phyloP scores from a whole-genome alignment of 1,284 basidiomycete species.

The Ceratobasidium sp. region DNA sequence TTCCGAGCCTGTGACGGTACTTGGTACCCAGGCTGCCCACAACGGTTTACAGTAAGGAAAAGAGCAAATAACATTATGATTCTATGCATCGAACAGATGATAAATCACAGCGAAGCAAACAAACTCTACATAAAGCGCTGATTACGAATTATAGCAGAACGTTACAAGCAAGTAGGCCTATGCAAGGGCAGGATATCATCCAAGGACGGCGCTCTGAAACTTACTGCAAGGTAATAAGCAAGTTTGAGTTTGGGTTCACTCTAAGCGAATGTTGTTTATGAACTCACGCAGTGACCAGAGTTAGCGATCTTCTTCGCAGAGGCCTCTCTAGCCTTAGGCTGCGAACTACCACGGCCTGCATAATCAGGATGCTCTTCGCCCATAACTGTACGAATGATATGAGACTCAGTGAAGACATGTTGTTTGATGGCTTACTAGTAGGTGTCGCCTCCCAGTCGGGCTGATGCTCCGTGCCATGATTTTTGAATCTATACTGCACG shows the following conservation, averaged over 20 bases:
- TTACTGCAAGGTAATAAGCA: neutral
- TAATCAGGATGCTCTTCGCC: constrained; percentile 19
- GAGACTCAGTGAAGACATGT: too few species aligned
- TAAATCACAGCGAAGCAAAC: too few species aligned
- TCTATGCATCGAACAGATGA: too few species aligned
- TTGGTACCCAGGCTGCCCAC: too few species aligned
- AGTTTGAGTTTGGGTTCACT: neutral
- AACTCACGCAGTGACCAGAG: constrained; percentile 40
- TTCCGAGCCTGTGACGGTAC: too few species aligned
- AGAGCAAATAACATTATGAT: too few species aligned
- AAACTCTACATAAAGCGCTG: too few species aligned
- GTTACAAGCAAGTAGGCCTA: too few species aligned
- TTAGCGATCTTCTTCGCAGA: constrained; percentile 18
- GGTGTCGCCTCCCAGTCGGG: constrained; percentile 18
- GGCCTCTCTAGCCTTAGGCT: neutral
- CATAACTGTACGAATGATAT: neutral
- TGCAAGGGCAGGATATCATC: too few species aligned
- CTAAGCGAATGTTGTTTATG: neutral
- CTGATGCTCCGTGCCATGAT: neutral
- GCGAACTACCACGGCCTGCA: neutral
- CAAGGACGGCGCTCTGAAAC: too few species aligned
- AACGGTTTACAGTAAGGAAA: too few species aligned
- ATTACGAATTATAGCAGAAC: too few species aligned
- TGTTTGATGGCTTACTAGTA: neutral
- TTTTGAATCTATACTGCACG: neutral